phyloP scores from a whole-genome alignment of 257 asterid species.

The Nicotiana tabacum region DNA sequence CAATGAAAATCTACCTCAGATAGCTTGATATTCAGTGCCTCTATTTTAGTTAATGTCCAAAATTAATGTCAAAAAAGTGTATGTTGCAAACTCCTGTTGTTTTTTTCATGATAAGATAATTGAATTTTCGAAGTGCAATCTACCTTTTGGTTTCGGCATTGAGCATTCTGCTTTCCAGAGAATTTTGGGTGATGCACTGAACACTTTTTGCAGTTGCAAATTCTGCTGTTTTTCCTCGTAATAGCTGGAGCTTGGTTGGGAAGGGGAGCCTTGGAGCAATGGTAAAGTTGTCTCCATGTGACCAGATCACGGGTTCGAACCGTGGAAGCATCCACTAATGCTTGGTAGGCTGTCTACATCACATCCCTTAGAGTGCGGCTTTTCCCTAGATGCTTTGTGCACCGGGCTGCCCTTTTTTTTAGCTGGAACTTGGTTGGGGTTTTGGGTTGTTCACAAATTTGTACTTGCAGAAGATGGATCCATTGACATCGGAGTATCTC shows the following conservation, averaged over 20 bases:
- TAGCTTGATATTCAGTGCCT: neutral
- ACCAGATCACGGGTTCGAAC: no score
- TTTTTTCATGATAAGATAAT: neutral
- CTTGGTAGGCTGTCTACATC: no score
- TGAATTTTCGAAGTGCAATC: neutral
- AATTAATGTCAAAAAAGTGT: neutral
- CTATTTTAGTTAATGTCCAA: neutral
- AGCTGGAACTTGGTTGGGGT: constrained; percentile 37
- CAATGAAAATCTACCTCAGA: neutral
- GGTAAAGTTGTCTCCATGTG: no score
- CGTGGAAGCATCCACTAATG: no score
- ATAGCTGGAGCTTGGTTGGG: constrained; percentile 68
- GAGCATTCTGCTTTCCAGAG: constrained; percentile 2
- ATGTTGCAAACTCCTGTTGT: neutral
- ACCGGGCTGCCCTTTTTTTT: no score
- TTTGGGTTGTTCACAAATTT: constrained; percentile 78
- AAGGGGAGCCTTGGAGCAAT: no score
- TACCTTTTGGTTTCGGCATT: constrained; percentile 9
- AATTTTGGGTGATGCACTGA: constrained; percentile 14
- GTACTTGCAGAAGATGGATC: constrained; percentile 76
- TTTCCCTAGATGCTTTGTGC: no score
- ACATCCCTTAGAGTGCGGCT: no score
- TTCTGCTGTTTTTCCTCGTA: constrained; percentile 57
- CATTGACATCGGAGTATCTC: constrained; percentile 63
- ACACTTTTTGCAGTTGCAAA: constrained; percentile 52